Base-by-base conservation (phyloP, 1,284 basidiomycete genomes). In the Ustilago bromivora region DNA sequence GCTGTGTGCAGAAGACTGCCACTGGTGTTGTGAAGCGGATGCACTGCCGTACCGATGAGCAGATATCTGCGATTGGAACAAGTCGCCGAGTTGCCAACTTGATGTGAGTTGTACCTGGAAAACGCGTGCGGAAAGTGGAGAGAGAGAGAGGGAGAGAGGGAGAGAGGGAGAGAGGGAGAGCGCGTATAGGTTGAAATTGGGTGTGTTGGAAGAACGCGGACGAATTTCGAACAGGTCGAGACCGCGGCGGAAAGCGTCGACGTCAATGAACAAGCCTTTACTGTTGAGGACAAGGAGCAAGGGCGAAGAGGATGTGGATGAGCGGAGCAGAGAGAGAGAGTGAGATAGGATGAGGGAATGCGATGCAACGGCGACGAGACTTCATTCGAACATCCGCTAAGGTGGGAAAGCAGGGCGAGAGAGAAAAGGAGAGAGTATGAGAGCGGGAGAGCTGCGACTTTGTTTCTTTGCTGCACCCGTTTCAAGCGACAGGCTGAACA, bases 51-150 rank as follows among this genome's bases (percentile, higher is more conserved):
- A 41, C 38, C 57, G 13, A 56, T 9, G 52, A 54, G 46, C 31
- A 15, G n/a, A 35, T 9, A 19, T 41, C 15, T 41, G 36, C 31
- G 34, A 38, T 46, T 41, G 40, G 41, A 51, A 51, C n/a, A 17
- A 55, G 52, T 19, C 17, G 40, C 23, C n/a, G 31, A 49, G 23
- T 23, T 31, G 47, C 13, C 13, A 43, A 46, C 8, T n/a, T 46
- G 15, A 28, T 46, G 23, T 11, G 0, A 41, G 41, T 47, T 54
- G 52, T 54, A 8, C 15, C 36, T 54, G 23, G n/a, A 59, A 11
- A 57, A 64, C 61, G 65, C 71, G 65, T 57, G 57, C 49, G 36
- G 49, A 46, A 64, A 61, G 65, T 73, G 71, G 71, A 73, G 71
- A 61, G 69, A 63, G 23, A 28, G 23, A 28, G 23, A 23, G 23